phyloP scores from a whole-genome alignment of 2,329 filamentous ascomycete species.

The Aspergillus fischeri region DNA sequence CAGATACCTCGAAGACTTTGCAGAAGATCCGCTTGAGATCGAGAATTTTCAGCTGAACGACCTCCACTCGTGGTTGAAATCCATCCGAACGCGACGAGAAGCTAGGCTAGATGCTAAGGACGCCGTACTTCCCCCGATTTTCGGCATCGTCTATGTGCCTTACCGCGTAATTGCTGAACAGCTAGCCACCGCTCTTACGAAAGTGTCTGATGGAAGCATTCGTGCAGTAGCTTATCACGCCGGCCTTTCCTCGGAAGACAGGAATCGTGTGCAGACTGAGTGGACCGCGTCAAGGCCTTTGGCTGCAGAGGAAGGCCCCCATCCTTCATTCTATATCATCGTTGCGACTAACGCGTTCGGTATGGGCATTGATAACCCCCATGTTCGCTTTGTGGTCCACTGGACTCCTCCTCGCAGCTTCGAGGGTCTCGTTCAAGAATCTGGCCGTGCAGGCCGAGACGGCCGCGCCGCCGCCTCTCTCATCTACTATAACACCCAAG shows the following conservation, averaged over 20 bases:
- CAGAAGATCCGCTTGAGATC: conserved; percentile 25
- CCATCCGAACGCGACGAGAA: conserved; percentile 67
- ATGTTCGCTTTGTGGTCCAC: conserved; percentile 91
- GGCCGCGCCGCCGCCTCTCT: conserved; percentile 83
- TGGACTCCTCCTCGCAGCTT: conserved; percentile 94
- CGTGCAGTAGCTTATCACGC: conserved; percentile 46
- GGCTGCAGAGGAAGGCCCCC: conserved; percentile 13
- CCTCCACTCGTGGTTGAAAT: conserved; percentile 71
- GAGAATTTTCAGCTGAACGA: conserved; percentile 68
- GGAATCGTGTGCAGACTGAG: conserved; percentile 50
- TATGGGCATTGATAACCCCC: conserved; percentile 96
- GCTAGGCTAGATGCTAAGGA: conserved; percentile 41
- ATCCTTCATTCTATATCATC: conserved; percentile 77
- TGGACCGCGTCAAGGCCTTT: conserved; percentile 31
- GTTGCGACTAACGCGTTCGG: conserved; percentile 95
- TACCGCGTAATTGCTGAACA: conserved; percentile 38
- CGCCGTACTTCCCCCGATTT: conserved; percentile 33
- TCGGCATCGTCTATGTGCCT: conserved; percentile 47
- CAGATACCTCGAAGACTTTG: conserved; percentile 50
- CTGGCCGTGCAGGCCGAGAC: conserved; percentile 83
- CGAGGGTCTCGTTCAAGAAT: conserved; percentile 95
- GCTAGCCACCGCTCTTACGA: conserved; percentile 35
- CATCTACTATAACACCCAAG: conserved; percentile 85
- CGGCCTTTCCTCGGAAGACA: conserved; percentile 70
- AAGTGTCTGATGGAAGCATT: conserved; percentile 28